A percentile compares a stretch with the other conserved stretches of the same genome.
Evolutionary conservation across 1,284 basidiomycete genomes (phyloP).

Genomic region (Cryptococcus sp.): DNA sequence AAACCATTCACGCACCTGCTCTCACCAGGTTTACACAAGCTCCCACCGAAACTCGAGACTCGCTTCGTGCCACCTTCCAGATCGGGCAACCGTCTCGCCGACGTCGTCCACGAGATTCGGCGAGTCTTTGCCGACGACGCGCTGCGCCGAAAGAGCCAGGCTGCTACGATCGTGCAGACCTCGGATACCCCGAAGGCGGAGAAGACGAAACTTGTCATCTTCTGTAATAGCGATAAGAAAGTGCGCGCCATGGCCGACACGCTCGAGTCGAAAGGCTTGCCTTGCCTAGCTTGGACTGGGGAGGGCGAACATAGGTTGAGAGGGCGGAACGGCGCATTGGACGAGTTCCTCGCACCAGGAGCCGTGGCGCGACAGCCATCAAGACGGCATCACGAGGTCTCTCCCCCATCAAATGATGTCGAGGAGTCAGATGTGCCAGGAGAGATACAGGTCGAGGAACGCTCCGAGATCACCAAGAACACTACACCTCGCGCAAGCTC

Average conservation of each 20-base stretch:
- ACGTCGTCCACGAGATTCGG: constrained; percentile 72
- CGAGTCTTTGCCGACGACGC: constrained; percentile 74
- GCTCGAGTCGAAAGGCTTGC: constrained; percentile 64
- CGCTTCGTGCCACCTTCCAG: constrained; percentile 73
- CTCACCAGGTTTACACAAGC: constrained; percentile 74
- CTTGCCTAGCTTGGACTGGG: constrained; percentile 66
- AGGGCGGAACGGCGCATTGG: constrained; percentile 72
- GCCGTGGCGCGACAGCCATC: constrained; percentile 2
- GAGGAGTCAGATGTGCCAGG: neutral
- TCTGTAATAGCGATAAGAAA: constrained; percentile 73
- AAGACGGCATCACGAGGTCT: neutral
- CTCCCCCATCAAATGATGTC: neutral
- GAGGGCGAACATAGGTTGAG: constrained; percentile 61
- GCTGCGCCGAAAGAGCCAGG: constrained; percentile 37
- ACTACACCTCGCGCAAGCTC: constrained; percentile 49
- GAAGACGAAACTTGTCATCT: constrained; percentile 67
- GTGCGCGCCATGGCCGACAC: constrained; percentile 64
- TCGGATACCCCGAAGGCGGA: constrained; percentile 3
- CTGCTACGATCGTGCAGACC: constrained; percentile 1
- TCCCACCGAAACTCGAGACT: constrained; percentile 68
- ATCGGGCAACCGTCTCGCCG: constrained; percentile 70
- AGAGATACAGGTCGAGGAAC: neutral
- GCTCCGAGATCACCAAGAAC: neutral
- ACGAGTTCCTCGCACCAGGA: constrained; percentile 57
- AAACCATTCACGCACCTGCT: constrained; percentile 62